A percentile compares a stretch with the other conserved stretches of the same genome.
phyloP scores from a whole-genome alignment of 2,329 filamentous ascomycete species.

The Lachnellula willkommii region DNA sequence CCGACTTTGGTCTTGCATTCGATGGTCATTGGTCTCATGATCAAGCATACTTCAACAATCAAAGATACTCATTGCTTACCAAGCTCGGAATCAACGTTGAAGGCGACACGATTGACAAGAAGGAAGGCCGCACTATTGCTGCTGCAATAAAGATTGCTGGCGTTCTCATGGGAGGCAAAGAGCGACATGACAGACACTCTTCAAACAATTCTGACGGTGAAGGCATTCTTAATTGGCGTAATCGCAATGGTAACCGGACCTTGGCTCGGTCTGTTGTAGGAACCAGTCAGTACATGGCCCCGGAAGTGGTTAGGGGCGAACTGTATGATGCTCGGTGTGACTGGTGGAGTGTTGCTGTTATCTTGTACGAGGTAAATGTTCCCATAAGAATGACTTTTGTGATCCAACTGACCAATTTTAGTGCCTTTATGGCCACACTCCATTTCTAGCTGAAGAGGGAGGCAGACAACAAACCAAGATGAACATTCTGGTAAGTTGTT shows the following conservation, averaged over 20 bases:
- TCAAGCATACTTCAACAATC: slow-evolving; percentile 76
- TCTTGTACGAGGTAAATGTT: slow-evolving; percentile 67
- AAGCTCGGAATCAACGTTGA: slow-evolving; percentile 68
- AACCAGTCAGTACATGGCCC: slow-evolving; percentile 97
- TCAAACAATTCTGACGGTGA: slow-evolving; percentile 32
- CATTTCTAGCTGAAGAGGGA: slow-evolving; percentile 75
- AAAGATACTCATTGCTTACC: slow-evolving; percentile 72
- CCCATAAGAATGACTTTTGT: not conserved
- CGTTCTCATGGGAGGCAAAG: slow-evolving; percentile 36
- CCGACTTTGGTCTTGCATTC: slow-evolving; percentile 92
- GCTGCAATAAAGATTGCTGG: slow-evolving; percentile 36
- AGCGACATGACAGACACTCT: slow-evolving; percentile 36
- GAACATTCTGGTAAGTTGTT: slow-evolving; percentile 65
- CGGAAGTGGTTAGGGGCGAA: slow-evolving; percentile 79
- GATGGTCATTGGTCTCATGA: slow-evolving; percentile 94
- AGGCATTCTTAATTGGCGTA: slow-evolving; percentile 63
- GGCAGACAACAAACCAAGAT: slow-evolving; percentile 73
- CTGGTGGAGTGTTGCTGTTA: slow-evolving; percentile 95
- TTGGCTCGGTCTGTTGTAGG: slow-evolving; percentile 84
- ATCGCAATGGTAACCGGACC: slow-evolving; percentile 61
- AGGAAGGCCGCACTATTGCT: slow-evolving; percentile 43
- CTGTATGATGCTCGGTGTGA: slow-evolving; percentile 90
- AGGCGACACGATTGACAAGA: slow-evolving; percentile 67
- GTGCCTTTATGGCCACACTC: slow-evolving; percentile 87
- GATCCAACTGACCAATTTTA: slow-evolving; percentile 22